These are phyloP conservation scores for Alternaria ventricosa DNA, from an alignment of 2,329 filamentous ascomycete genomes.

Conservation along the genomic window DNA sequence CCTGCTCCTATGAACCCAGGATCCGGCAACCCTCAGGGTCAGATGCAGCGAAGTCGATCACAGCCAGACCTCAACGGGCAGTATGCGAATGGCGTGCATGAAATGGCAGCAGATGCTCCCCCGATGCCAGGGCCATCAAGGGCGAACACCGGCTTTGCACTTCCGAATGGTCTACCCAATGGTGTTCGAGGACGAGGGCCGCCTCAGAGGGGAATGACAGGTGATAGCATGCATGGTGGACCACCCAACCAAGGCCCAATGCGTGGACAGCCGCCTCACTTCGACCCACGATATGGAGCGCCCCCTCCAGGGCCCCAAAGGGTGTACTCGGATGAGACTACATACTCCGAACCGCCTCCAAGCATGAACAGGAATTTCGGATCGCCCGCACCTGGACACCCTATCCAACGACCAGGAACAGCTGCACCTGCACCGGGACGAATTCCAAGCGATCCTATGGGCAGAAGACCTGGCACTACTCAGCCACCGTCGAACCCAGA, in stretches of 20 bases:
- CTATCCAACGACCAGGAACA: conserved; percentile 40
- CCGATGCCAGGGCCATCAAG: conserved; percentile 57
- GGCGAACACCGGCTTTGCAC: conserved; percentile 49
- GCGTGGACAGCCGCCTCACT: conserved; percentile 26
- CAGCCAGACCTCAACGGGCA: conserved; percentile 65
- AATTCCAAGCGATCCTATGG: conserved; percentile 35
- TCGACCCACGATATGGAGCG: conserved; percentile 38
- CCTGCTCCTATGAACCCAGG: conserved; percentile 9
- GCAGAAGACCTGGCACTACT: conserved; percentile 49
- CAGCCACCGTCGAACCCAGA: conserved; percentile 58
- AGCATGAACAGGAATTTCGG: conserved; percentile 39
- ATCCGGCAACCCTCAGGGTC: conserved; percentile 37
- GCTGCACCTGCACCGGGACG: conserved; percentile 38
- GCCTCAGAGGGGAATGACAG: conserved; percentile 28
- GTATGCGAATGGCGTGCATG: conserved; percentile 62
- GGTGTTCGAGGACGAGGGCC: conserved; percentile 38
- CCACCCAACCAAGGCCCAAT: conserved; percentile 26
- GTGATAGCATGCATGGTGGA: conserved; percentile 17
- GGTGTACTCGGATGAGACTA: conserved; percentile 43
- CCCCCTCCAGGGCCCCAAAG: conserved; percentile 41
- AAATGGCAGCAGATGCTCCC: conserved; percentile 71
- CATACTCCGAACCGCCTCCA: conserved; percentile 45
- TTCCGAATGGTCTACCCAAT: conserved; percentile 29
- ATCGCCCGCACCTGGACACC: conserved; percentile 32
- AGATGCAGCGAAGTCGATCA: conserved; percentile 67